Evolutionary conservation across 305 asterid species (phyloP).

Genomic region (Fraxinus ornus): DNA sequence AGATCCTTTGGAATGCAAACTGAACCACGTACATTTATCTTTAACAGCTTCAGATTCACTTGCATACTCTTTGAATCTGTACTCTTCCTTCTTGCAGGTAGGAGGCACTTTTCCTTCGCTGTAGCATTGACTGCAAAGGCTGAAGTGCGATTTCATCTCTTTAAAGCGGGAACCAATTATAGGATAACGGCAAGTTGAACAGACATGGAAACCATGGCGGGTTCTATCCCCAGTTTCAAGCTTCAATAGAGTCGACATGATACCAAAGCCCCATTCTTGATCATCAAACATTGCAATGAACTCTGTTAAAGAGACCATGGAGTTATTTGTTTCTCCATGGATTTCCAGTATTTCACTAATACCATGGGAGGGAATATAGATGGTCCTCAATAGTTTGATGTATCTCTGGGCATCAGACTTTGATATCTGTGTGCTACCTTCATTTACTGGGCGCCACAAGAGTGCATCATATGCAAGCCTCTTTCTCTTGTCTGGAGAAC

Average conservation of each 20-base stretch:
- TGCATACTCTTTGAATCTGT: conserved; percentile 77
- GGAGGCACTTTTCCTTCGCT: conserved; percentile 90
- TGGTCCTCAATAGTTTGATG: conserved; percentile 69
- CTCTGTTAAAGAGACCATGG: conserved; percentile 58
- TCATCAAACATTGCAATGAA: conserved; percentile 80
- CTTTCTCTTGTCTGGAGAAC: conserved; percentile 74
- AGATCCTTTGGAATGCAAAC: conserved; percentile 62
- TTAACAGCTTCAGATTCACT: conserved; percentile 83
- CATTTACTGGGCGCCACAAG: conserved; percentile 85
- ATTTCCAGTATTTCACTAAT: conserved; percentile 76
- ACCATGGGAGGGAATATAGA: conserved; percentile 80
- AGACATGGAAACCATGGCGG: conserved; percentile 82
- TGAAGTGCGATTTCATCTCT: conserved; percentile 72
- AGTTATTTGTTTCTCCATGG: conserved; percentile 64
- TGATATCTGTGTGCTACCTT: conserved; percentile 60
- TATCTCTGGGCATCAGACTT: conserved; percentile 71
- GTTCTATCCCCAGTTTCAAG: conserved; percentile 85
- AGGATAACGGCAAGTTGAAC: conserved; percentile 84
- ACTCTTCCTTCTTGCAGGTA: conserved; percentile 71
- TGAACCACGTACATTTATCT: conserved; percentile 86
- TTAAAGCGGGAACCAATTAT: conserved; percentile 88
- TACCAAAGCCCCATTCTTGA: conserved; percentile 88
- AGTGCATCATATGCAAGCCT: conserved; percentile 81
- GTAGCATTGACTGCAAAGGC: conserved; percentile 83
- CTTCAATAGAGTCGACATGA: conserved; percentile 62